phyloP scores from a whole-genome alignment of 305 asterid species.

The Fraxinus floribunda region DNA sequence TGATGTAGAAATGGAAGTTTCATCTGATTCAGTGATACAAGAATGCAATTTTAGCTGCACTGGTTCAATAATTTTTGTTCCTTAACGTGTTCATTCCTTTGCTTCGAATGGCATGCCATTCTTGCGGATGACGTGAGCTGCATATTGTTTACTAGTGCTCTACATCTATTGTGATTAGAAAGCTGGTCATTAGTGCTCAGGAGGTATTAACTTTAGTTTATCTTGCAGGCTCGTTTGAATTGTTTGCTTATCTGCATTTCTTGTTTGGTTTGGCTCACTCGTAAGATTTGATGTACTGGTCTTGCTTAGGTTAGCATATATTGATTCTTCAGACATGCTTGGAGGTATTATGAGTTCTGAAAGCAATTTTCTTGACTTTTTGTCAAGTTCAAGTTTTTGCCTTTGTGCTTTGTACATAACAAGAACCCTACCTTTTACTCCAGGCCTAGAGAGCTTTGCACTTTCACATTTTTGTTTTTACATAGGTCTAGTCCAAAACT shows the following conservation, averaged over 20 bases:
- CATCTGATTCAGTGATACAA: neutral
- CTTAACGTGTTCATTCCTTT: neutral
- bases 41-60: neutral
- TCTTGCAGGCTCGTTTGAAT: conserved; percentile 3
- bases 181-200: neutral
- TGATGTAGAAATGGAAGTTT: neutral
- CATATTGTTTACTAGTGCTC: neutral
- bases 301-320: neutral
- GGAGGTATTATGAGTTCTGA: neutral
- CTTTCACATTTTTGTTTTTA: neutral
- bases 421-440: neutral
- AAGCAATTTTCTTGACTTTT: neutral
- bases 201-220: neutral
- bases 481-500: neutral
- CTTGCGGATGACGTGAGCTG: neutral
- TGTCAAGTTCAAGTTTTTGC: neutral
- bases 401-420: neutral
- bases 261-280: neutral
- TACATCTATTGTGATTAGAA: neutral
- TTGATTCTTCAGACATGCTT: neutral
- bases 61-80: neutral
- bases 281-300: neutral
- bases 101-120: neutral
- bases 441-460: neutral
- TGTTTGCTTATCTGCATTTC: neutral